Conservation (phyloP, 495 filamentous ascomycete genomes). For the Aspergillus asperescens region DNA sequence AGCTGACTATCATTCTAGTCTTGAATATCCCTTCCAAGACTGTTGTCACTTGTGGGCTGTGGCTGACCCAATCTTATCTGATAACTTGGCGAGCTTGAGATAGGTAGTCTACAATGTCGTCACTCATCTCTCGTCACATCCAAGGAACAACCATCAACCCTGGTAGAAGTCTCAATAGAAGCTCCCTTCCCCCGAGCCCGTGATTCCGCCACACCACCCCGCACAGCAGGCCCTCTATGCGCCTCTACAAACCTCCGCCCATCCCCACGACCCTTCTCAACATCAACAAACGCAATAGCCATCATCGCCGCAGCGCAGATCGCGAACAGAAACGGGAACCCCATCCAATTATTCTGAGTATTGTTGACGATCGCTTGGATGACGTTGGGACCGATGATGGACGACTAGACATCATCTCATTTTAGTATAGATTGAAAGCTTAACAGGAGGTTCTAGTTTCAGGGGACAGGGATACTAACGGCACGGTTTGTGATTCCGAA, state of each 20-base stretch:
- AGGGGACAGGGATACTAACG: constrained; percentile 33
- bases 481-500: constrained; percentile 50
- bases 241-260: constrained; percentile 36
- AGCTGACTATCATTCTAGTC: not conserved
- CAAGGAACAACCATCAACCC: not conserved
- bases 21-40: not conserved
- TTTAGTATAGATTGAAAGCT: not conserved
- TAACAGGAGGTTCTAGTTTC: not conserved
- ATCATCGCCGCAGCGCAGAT: constrained; percentile 41
- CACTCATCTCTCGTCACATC: not conserved
- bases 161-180: not conserved
- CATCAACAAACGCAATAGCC: constrained; percentile 39
- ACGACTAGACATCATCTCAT: constrained; percentile 37
- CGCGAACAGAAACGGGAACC: constrained; percentile 46
- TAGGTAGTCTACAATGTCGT: not conserved
- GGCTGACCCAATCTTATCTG: constrained; percentile 7
- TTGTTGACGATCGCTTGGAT: constrained; percentile 47
- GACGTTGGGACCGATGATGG: constrained; percentile 47
- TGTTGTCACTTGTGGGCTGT: not conserved
- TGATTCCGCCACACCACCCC: not conserved
- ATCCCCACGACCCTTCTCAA: constrained; percentile 46
- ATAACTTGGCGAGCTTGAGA: constrained; percentile 14
- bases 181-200: not conserved
- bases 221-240: constrained; percentile 16
- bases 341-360: constrained; percentile 48